Conservation (phyloP, 768 basidiomycete species). For the Pleurotus platypus region DNA sequence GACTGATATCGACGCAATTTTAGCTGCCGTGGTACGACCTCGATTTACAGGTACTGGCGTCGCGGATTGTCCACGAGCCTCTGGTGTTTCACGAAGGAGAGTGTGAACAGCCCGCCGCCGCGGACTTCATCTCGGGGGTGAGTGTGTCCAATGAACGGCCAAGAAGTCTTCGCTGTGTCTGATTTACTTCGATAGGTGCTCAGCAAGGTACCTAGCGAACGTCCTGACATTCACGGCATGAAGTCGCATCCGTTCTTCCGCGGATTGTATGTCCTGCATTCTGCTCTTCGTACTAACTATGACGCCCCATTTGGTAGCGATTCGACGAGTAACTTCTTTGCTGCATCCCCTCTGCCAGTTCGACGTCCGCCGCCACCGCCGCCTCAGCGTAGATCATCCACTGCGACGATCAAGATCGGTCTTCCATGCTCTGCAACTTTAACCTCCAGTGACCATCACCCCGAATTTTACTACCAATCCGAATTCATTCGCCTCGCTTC, state of each 20-base stretch:
- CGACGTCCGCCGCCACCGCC: not conserved
- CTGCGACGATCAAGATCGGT: not conserved
- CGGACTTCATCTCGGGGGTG: not conserved
- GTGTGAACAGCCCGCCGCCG: not conserved
- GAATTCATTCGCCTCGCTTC: not conserved
- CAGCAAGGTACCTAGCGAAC: not conserved
- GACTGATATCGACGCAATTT: too few relatives aligned
- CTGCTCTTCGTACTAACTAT: not conserved
- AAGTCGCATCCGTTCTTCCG: not conserved
- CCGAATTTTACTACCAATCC: not conserved
- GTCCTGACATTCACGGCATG: not conserved
- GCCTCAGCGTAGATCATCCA: not conserved
- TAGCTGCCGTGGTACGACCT: not conserved
- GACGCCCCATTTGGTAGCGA: not conserved
- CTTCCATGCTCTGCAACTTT: not conserved
- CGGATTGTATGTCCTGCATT: not conserved
- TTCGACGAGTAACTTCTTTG: not conserved
- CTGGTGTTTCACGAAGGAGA: not conserved
- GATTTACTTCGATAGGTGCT: not conserved
- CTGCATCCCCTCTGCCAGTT: not conserved
- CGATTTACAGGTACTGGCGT: not conserved
- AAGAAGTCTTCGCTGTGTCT: not conserved
- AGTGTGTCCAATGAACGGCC: not conserved
- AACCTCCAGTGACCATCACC: not conserved
- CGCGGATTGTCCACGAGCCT: not conserved